Base-by-base conservation (phyloP, 1,139 yeast genomes). In the Yamadazyma kanchanaburiensis region DNA sequence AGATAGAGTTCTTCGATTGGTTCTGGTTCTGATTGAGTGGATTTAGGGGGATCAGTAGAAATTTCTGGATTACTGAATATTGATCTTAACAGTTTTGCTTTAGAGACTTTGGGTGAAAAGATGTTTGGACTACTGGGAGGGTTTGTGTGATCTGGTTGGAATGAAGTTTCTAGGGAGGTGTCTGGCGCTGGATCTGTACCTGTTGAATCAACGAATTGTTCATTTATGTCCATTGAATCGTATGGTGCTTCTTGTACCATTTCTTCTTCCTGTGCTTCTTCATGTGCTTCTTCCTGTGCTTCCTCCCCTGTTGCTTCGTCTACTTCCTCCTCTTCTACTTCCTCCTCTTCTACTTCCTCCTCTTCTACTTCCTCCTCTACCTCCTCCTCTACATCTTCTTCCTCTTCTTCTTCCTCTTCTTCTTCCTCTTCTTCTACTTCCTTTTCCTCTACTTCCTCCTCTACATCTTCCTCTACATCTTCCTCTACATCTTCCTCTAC, bases 1-100 rank as follows among this genome's bases (percentile, higher is more conserved):
- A 24, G 30, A 4, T 21, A 30, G 15, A 15, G 30, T 19, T 28
- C 34, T 19, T 21, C 28, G 6, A 28, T 25, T 26, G 27, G 32
- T n/a, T 27, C 35, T 9, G 19, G 25, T 22, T 19, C 24, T 12
- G 21, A 13, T 9, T 14, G 19, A n/a, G 13, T 25, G 16, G n/a
- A n/a, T n/a, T n/a, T n/a, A n/a, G n/a, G n/a, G n/a, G n/a, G n/a
- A n/a, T n/a, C n/a, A n/a, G n/a, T n/a, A n/a, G n/a, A n/a, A n/a
- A n/a, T n/a, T n/a, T n/a, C n/a, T n/a, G n/a, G n/a, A n/a, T n/a
- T n/a, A n/a, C n/a, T n/a, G n/a, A n/a, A n/a, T n/a, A n/a, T n/a
- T n/a, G n/a, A n/a, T n/a, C n/a, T n/a, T n/a, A n/a, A n/a, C n/a
- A n/a, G n/a, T n/a, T n/a, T n/a, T n/a, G n/a, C n/a, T n/a, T n/a